A percentile compares a stretch with the other conserved stretches of the same genome.
These are phyloP conservation scores for Tillandsia fasciculata DNA, from an alignment of 176 grass and related monocot species.

Conservation along the genomic window DNA sequence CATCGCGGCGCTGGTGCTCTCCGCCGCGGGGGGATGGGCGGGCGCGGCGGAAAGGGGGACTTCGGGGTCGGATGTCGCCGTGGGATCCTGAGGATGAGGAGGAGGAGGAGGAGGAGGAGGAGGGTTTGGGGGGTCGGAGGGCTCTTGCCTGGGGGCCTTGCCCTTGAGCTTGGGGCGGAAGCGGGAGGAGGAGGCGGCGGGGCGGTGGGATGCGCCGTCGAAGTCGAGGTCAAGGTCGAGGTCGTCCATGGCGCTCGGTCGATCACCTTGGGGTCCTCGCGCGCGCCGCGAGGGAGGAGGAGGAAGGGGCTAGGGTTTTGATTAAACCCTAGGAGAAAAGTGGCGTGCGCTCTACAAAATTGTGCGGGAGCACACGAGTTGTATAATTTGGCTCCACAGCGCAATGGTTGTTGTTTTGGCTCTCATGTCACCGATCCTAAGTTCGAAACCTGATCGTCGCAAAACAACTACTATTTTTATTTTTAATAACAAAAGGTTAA, in stretches of 20 bases:
- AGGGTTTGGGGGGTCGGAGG: neutral
- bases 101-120: constrained; percentile 9
- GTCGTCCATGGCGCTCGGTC: constrained; percentile 10
- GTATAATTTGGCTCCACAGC: no score
- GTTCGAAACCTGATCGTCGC: no score
- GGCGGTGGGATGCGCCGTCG: neutral
- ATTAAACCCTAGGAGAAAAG: neutral
- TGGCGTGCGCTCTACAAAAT: no score
- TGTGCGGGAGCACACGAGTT: fast-evolving
- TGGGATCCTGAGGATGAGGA: neutral
- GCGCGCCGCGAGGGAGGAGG: neutral
- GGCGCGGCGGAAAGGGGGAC: neutral
- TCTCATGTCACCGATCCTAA: no score
- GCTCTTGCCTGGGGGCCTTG: neutral
- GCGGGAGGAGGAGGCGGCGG: constrained; percentile 22
- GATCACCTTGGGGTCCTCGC: constrained; percentile 14
- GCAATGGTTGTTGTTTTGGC: no score
- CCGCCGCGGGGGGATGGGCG: neutral
- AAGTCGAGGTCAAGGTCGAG: constrained; percentile 15
- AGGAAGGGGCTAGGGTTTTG: neutral
- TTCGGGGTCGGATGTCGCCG: constrained; percentile 4
- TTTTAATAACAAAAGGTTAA: no score
- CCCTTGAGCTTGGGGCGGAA: constrained; percentile 61
- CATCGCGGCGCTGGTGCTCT: constrained; percentile 27
- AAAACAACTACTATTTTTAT: no score